Base-by-base conservation (phyloP, 495 filamentous ascomycete genomes). In the Clavariopsis aquatica region DNA sequence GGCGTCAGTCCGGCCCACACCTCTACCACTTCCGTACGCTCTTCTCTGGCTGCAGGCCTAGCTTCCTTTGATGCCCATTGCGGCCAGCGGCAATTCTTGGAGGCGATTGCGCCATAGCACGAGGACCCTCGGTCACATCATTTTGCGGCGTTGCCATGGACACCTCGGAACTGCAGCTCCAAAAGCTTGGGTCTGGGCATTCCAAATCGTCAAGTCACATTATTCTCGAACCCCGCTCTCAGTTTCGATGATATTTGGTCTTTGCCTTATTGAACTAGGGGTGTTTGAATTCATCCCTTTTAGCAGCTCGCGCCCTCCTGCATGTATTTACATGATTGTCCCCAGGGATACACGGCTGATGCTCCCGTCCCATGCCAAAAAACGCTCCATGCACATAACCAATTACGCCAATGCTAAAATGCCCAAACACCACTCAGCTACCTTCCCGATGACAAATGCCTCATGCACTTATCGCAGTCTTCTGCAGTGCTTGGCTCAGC, bases 401-500 rank as follows among this genome's bases (percentile, higher is more conserved):
- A 17, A 71, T n/a, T n/a, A 73, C 69, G 68, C 68, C 71, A 61
- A 69, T 68, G 70, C 70, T 72, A 68, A 69, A 61, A 66, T 66
- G 57, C 59, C 49, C 7, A 38, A 57, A 55, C 49, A 51, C 51
- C 66, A 61, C 46, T 56, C 47, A 59, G n/a, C 46, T 49, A 19
- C 23, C 58, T 45, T 43, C 46, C 58, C 26, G 22, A 72, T 68
- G 49, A 64, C 53, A 57, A 38, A 43, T 52, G 52, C 65, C 70
- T 62, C 66, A 57, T 71, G 71, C 55, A 69, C 66, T 55, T 43
- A 71, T 54, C 66, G 49, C 23, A 4, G 71, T 65, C 26, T 62
- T 43, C 49, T 72, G 47, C 27, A 77, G 63, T 3, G 73, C 73
- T 26, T 73, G 68, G 38, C 60, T 70, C 57, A 84, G 68, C 55